phyloP scores from a whole-genome alignment of 2,329 filamentous ascomycete species.

The Nannizzia gypsea region DNA sequence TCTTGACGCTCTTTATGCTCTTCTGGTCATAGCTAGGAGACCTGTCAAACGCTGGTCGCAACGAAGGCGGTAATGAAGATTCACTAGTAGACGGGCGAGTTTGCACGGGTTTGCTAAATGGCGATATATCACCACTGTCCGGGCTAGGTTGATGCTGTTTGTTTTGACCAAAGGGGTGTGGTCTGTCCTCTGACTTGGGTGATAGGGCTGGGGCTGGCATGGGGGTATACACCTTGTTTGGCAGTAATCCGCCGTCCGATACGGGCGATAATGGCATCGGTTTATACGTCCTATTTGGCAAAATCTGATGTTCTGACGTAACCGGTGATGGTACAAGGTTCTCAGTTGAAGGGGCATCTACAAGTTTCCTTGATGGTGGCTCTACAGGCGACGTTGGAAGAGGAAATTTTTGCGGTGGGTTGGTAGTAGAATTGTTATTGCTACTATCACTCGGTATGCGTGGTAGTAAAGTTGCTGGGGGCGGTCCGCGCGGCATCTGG shows the following conservation, averaged over 20 bases:
- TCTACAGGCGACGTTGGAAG: slow-evolving; percentile 8
- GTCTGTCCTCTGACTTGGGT: slow-evolving; percentile 1
- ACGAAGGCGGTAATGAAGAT: background rate
- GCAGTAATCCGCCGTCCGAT: background rate
- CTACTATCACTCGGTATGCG: slow-evolving; percentile 7
- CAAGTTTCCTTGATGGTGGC: slow-evolving; percentile 5
- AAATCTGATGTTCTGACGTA: background rate
- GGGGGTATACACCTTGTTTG: background rate
- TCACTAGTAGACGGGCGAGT: background rate
- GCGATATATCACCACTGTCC: background rate
- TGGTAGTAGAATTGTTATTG: background rate
- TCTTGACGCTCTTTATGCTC: background rate
- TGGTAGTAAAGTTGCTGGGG: slow-evolving; percentile 21
- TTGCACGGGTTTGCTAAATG: background rate
- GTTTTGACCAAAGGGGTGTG: background rate
- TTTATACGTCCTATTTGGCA: slow-evolving; percentile 2
- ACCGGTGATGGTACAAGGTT: background rate
- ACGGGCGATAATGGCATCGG: background rate
- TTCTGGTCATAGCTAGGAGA: slow-evolving; percentile 1
- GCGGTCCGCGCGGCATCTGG: slow-evolving; percentile 26
- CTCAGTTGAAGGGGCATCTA: slow-evolving; percentile 3
- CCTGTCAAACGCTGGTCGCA: slow-evolving; percentile 3
- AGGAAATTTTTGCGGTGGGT: background rate
- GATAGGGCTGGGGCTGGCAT: background rate
- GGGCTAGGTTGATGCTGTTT: background rate